Evolutionary conservation across 495 filamentous ascomycete genomes (phyloP), one percentile per base, ranked within the genome.

Genomic region (Aspergillus nanangensis): DNA sequence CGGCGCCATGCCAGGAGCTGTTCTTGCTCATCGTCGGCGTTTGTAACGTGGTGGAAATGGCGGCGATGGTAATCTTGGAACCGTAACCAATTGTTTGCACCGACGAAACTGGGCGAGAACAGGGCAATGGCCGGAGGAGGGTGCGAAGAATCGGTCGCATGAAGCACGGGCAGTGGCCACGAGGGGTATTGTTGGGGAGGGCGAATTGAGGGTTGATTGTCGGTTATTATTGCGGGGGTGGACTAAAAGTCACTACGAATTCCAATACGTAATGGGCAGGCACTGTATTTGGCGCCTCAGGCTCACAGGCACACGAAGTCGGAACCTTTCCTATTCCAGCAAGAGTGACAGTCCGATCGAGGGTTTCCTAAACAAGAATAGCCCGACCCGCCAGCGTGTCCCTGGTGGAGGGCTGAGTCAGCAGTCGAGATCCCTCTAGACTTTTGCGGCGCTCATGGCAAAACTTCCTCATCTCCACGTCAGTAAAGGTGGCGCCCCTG

Each of bases 1-100:
- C 79, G n/a, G 76, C 73, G 14, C 68, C 65, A 8, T 77, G 69
- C 81, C 81, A 85, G 40, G 72, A 67, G 50, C 56, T 78, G 22
- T 56, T 43, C 42, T 57, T 66, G n/a, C 50, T 46, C 46, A 44
- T 53, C 48, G 9, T 35, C 24, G 11, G 37, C 56, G 40, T 51
- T 38, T 20, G 54, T 49, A 5, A 31, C 36, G n/a, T n/a, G 18
- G 57, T 63, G 25, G 62, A 57, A 14, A 61, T 40, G 20, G 54
- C 63, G 14, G 62, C 57, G 51, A 65, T 58, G 15, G 45, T 4
- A 10, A 53, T 20, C 27, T 47, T 62, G n/a, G 40, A 46, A 19
- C 33, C 21, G 34, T 39, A 35, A 17, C 33, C 34, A 24, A 41
- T 11, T 25, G 23, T 48, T 36, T 37, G 35, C 25, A 48, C 8